Base-by-base conservation (phyloP, 331 rosid genomes). In the Pyrus hybrid region DNA sequence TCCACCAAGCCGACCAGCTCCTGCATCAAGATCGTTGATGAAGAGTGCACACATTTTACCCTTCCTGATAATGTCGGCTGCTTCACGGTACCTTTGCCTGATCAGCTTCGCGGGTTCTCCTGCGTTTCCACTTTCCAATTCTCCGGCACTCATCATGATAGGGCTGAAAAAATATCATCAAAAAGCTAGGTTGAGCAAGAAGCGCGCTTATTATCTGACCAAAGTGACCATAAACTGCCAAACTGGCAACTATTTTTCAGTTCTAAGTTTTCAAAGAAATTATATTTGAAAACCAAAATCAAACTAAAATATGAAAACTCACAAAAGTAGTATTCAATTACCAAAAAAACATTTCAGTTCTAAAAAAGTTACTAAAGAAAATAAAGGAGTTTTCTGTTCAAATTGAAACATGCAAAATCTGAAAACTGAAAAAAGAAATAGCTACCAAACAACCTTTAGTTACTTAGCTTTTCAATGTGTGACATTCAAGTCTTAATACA, bases 71-170 rank as follows among this genome's bases (percentile, higher is more conserved):
- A 92, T 86, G 22, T 94, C 99, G 3, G 97, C 82, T 1, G 99
- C 99, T 77, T 94, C 99, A 21, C 99, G 83, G 88, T 94, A 94
- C 82, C 99, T 87, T 73, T 93, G 99, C 71, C 99, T 83, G 58
- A 94, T 88, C 86, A 94, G 49, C 73, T 94, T 94, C 6, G 99
- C 99, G 0, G 99, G 99, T 89, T 94, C 99, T 65, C 99, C 99
- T 2, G 99, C 99, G 57, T 94, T 94, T 43, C 99, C 99, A 72
- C 99, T 94, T 79, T 94, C 99, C 68, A 94, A 30, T 63, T 94
- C 99, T 89, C 99, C 99, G 3, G 99, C 99, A 80, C 99, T 94
- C 99, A 94, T 94, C 99, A 94, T 92, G 88, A 94, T 94, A 8
- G 99, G 99, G 88, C 97, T 94, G 90, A 7, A 53, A 73, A 71